Evolutionary conservation across 1,139 yeast genomes (phyloP), one percentile per base, ranked within the genome.

Genomic region (Insectozyma bohioensis): DNA sequence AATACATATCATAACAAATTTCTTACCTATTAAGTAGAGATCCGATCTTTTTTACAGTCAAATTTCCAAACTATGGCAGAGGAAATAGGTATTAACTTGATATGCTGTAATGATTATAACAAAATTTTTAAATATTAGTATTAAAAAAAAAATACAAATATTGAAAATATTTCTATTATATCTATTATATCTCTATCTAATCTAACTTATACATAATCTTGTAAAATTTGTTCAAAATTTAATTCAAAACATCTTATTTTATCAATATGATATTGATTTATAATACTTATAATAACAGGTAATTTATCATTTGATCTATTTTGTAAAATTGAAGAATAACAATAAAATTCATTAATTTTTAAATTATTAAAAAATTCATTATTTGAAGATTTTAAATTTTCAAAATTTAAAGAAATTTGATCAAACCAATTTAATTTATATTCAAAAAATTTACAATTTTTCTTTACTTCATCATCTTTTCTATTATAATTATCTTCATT

Each of bases 281-380:
- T 44, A 11, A 60, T 39, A 1, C 63, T 51, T 2, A 53, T 38
- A 12, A 61, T 47, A 11, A 61, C 65, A 2, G 64, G 63, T 20
- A 54, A 36, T 3, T 38, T 34, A 3, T 36, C 40, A 2, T 24
- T 33, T 1, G 22, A 15, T 4, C 42, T 31, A 11, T 34, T 31
- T 13, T 42, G 35, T 9, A 56, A 26, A 2, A 54, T 42, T 2
- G 53, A 48, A 3, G 61, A 52, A 13, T 33, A 39, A 35, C 61
- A 56, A 14, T 37, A 31, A 24, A 58, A 50, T 5, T 45, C 37
- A 20, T 38, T 37, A 2, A n/a, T n/a, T n/a, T 30, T n/a, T 24
- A 54, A 36, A 5, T 21, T 18, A 5, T 12, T 13, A 14, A 48
- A 24, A 21, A 46, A 41, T 17, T 29, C 32, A 33, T 43, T 36